Evolutionary conservation across 2,329 filamentous ascomycete genomes (phyloP).

Genomic region (Chrysoporthe austroafricana): DNA sequence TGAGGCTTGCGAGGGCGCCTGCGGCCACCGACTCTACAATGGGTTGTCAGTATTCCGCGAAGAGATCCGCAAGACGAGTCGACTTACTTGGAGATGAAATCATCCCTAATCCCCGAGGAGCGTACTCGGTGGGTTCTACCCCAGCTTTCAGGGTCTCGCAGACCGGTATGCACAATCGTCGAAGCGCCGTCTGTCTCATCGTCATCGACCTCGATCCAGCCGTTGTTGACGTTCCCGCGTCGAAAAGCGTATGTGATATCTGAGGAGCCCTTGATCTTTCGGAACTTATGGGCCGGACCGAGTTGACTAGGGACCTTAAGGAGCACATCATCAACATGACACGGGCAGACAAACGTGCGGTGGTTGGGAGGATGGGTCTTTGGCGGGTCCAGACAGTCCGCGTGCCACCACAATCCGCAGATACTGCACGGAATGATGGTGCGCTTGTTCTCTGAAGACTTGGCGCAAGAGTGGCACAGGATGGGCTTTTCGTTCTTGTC

Average conservation of each 20-base stretch:
- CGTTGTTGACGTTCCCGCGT: slow-evolving; percentile 73
- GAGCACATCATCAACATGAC: slow-evolving; percentile 80
- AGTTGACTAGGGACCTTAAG: slow-evolving; percentile 58
- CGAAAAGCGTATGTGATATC: slow-evolving; percentile 55
- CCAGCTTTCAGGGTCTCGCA: slow-evolving; percentile 21
- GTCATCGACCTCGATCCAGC: slow-evolving; percentile 70
- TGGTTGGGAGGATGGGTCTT: slow-evolving; percentile 76
- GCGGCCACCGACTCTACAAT: slow-evolving; percentile 5
- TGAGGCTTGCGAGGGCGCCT: slow-evolving; percentile 8
- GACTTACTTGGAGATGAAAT: slow-evolving; percentile 27
- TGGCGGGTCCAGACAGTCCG: slow-evolving; percentile 89
- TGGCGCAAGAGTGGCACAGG: slow-evolving; percentile 77
- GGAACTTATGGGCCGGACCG: slow-evolving; percentile 64
- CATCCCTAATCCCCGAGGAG: slow-evolving; percentile 20
- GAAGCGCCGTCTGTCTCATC: slow-evolving; percentile 46
- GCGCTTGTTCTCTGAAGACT: slow-evolving; percentile 57
- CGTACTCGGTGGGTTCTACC: slow-evolving; percentile 17
- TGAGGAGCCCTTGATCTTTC: slow-evolving; percentile 60
- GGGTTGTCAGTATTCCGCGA: not conserved
- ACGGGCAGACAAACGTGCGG: slow-evolving; percentile 85
- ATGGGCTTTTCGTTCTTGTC: slow-evolving; percentile 76
- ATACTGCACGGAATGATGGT: slow-evolving; percentile 85
- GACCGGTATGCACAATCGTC: slow-evolving; percentile 38
- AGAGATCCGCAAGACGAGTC: too few species aligned
- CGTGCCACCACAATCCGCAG: slow-evolving; percentile 84